phyloP scores from a whole-genome alignment of 176 grass and related monocot species.

The Juncus inflexus region DNA sequence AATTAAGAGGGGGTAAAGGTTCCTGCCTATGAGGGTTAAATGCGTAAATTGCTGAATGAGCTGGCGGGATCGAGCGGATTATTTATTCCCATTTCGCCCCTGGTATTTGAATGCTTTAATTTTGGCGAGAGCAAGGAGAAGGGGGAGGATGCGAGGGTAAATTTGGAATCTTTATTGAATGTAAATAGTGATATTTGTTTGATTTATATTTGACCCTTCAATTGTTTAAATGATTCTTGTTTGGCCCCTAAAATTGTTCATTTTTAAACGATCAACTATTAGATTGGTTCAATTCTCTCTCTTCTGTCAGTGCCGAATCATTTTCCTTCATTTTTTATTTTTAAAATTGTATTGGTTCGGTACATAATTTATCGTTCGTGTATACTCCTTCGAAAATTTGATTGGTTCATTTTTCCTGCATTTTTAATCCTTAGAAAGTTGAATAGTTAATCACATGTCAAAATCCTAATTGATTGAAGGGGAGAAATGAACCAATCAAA shows the following conservation, averaged over 20 bases:
- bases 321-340: no score
- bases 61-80: slow-evolving; percentile 59
- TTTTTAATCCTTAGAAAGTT: no score
- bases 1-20: no score
- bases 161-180: slow-evolving; percentile 63
- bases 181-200: slow-evolving; percentile 32
- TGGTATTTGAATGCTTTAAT: slow-evolving; percentile 75
- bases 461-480: no score
- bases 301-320: background rate
- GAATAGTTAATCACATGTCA: no score
- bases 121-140: slow-evolving; percentile 37
- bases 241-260: background rate
- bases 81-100: slow-evolving; percentile 78
- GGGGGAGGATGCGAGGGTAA: slow-evolving; percentile 39
- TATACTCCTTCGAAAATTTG: no score
- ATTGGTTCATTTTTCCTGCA: no score
- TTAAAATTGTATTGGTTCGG: no score
- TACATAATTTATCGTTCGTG: no score
- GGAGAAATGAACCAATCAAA: no score
- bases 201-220: no score
- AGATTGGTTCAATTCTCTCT: slow-evolving; percentile 5
- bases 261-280: slow-evolving; percentile 1
- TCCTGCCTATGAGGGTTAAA: slow-evolving; percentile 63
- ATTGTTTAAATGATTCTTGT: no score
- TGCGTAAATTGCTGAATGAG: slow-evolving; percentile 74